These are phyloP conservation scores for Sporothrix luriei DNA, from an alignment of 2,329 filamentous ascomycete species.

Conservation along the genomic window DNA sequence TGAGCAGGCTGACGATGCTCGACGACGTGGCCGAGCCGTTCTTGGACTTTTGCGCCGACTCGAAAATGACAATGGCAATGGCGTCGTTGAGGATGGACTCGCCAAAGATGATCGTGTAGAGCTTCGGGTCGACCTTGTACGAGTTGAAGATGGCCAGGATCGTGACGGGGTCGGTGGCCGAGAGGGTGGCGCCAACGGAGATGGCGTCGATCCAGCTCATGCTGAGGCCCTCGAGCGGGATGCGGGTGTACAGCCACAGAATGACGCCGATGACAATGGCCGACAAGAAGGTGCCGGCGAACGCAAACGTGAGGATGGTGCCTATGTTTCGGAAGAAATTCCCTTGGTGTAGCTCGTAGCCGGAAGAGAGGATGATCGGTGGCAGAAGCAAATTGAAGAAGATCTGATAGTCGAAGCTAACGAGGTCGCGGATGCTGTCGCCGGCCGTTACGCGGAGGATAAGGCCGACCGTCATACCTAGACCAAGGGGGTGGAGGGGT, in stretches of 20 bases:
- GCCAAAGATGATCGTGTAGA: conserved; percentile 98
- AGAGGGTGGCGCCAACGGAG: conserved; percentile 92
- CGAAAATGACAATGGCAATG: conserved; percentile 97
- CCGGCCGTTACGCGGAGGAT: conserved; percentile 79
- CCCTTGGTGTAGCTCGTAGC: conserved; percentile 95
- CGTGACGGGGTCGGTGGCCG: conserved; percentile 94
- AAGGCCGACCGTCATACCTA: conserved; percentile 93
- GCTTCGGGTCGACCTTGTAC: conserved; percentile 97
- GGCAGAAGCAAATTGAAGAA: conserved; percentile 99
- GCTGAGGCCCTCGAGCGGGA: conserved; percentile 80
- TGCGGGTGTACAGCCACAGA: conserved; percentile 82
- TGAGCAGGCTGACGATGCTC: conserved; percentile 80
- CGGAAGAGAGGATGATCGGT: conserved; percentile 94
- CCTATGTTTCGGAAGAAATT: conserved; percentile 99
- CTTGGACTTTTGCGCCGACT: conserved; percentile 92
- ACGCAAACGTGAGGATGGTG: conserved; percentile 95
- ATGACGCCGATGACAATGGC: conserved; percentile 91
- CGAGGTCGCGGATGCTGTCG: conserved; percentile 81
- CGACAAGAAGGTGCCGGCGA: conserved; percentile 95
- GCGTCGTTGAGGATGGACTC: conserved; percentile 98
- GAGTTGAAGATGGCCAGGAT: conserved; percentile 99
- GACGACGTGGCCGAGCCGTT: conserved; percentile 71
- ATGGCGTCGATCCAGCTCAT: conserved; percentile 95
- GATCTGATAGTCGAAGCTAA: conserved; percentile 98
- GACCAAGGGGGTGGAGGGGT: not conserved